These are phyloP conservation scores for Vitis rotundifolia DNA, from an alignment of 164 flowering plant species.

Conservation along the genomic window DNA sequence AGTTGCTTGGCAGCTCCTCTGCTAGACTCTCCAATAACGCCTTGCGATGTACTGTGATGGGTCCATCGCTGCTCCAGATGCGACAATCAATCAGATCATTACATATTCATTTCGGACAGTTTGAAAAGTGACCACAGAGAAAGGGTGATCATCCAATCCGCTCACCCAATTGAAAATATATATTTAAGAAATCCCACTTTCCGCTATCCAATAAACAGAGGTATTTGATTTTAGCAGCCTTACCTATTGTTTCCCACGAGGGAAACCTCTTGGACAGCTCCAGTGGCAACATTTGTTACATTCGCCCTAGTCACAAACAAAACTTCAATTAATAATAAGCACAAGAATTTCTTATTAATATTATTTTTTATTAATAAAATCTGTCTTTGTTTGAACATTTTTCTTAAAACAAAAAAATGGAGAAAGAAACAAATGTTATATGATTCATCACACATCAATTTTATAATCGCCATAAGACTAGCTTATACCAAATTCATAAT, in stretches of 20 bases:
- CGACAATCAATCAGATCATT: background rate
- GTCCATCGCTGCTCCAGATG: slow-evolving; percentile 10
- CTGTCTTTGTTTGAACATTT: too few relatives aligned
- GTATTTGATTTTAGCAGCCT: too few relatives aligned
- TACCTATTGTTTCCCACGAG: background rate
- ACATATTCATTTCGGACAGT: background rate
- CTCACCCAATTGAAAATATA: background rate
- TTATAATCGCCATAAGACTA: too few relatives aligned
- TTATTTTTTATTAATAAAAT: too few relatives aligned
- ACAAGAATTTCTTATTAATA: too few relatives aligned
- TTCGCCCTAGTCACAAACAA: slow-evolving; percentile 10
- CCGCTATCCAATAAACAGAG: too few relatives aligned
- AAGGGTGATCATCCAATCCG: too few relatives aligned
- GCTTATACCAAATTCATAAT: too few relatives aligned
- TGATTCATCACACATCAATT: too few relatives aligned
- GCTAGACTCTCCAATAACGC: slow-evolving; percentile 37
- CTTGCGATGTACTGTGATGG: slow-evolving; percentile 30
- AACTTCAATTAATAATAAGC: too few relatives aligned
- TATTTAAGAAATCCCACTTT: too few relatives aligned
- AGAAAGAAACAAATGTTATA: background rate
- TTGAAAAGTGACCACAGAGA: background rate
- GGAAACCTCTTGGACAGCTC: slow-evolving; percentile 17
- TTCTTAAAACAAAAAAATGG: too few relatives aligned
- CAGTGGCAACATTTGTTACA: slow-evolving; percentile 20
- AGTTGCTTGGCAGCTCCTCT: slow-evolving; percentile 28